Evolutionary conservation across 495 filamentous ascomycete species (phyloP), one percentile per base, ranked within the genome.

Genomic region (Saxophila tyrrhenica): DNA sequence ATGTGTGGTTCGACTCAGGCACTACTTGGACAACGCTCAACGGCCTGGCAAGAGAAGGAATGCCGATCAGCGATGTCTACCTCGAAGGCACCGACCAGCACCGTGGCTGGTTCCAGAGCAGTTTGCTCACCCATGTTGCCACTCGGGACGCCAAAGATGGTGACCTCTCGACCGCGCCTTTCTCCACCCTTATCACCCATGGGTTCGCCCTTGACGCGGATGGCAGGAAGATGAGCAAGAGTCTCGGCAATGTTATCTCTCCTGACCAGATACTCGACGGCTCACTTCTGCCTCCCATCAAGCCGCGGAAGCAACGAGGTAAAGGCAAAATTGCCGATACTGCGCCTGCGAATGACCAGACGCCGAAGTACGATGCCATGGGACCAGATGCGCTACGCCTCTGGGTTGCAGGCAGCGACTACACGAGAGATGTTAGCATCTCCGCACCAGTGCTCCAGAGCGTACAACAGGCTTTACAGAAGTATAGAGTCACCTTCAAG

Each of bases 1-100:
- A 99, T 69, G 92, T 99, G 21, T 99, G 92, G 92, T 97, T 97
- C 62, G 92, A 99, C 67, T 96, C 91, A 59, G 92, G 92, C 5
- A 95, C 87, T 48, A 95, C 86, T 64, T 99, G 92, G 92, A 83
- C 88, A 0, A 72, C 75, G 48, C 73, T 83, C 23, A 61, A 70
- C 44, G 42, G 58, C 16, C 64, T 56, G 64, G 15, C 62, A 59
- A 20, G 75, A 80, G 48, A 47, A 3, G 50, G 69, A 64, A 55
- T 68, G 70, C 21, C 39, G 15, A 11, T 47, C n/a, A 87, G 88
- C 0, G 90, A 97, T 65, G 75, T 96, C 25, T 97, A 95, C 63
- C 75, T 97, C 3, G 92, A 99, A 72, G 92, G 92, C 23, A 84
- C 80, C 1, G 92, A 99, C 66, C 92, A 99, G 63, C 91, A 96